These are phyloP conservation scores for Ailanthus altissimus DNA, from an alignment of 345 rosid genomes.

Conservation along the genomic window DNA sequence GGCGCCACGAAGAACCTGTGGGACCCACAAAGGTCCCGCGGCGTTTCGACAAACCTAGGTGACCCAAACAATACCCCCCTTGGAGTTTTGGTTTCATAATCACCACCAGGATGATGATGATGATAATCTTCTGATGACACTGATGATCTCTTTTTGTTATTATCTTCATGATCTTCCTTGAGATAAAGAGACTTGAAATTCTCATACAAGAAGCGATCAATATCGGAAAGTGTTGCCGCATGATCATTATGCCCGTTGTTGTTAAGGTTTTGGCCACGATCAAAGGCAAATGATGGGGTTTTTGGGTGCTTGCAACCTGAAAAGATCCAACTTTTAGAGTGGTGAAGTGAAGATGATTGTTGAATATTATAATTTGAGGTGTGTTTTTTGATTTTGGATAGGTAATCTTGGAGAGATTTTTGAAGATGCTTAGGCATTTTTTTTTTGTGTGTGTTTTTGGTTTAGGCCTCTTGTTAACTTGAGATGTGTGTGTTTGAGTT, in stretches of 20 bases:
- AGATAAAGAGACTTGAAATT: slow-evolving; percentile 82
- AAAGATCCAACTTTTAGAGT: slow-evolving; percentile 50
- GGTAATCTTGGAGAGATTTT: slow-evolving; percentile 56
- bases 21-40: slow-evolving; percentile 37
- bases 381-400: slow-evolving; percentile 62
- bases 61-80: slow-evolving; percentile 33
- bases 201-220: slow-evolving; percentile 78
- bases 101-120: neutral
- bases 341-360: slow-evolving; percentile 35
- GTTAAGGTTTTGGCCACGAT: slow-evolving; percentile 15
- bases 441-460: neutral
- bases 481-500: neutral
- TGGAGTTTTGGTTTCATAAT: neutral
- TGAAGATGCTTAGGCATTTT: slow-evolving; percentile 68
- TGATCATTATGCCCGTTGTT: slow-evolving; percentile 12
- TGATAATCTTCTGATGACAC: slow-evolving; percentile 17
- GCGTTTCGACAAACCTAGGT: slow-evolving; percentile 35
- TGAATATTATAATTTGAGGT: slow-evolving; percentile 31
- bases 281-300: slow-evolving; percentile 57
- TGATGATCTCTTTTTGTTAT: neutral
- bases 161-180: slow-evolving; percentile 36
- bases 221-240: slow-evolving; percentile 72
- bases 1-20: slow-evolving; percentile 47
- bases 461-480: neutral
- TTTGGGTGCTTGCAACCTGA: slow-evolving; percentile 61